Conservation (phyloP, 805 yeast species). For the Candida insectorum region DNA sequence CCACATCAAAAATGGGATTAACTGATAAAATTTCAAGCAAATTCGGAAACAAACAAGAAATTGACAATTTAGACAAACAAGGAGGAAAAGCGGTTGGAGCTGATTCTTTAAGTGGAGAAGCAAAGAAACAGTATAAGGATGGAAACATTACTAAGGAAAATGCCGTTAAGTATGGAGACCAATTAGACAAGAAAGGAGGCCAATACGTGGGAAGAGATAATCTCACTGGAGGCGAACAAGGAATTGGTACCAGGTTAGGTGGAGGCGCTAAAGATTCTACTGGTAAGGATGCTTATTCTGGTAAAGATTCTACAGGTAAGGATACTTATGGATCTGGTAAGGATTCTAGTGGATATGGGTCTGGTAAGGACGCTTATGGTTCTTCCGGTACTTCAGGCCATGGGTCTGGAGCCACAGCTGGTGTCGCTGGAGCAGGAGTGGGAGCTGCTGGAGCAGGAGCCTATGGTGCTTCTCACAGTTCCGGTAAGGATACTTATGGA, state of each 20-base stretch:
- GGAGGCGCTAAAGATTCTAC: slow-evolving; percentile 12
- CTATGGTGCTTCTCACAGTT: neutral
- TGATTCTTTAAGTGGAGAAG: slow-evolving; percentile 22
- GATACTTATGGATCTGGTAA: slow-evolving; percentile 11
- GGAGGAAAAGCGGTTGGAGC: slow-evolving; percentile 29
- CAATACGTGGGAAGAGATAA: slow-evolving; percentile 17
- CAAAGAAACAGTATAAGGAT: slow-evolving; percentile 25
- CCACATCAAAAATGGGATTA: slow-evolving; percentile 36
- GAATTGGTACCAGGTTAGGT: slow-evolving; percentile 23
- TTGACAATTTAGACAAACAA: slow-evolving; percentile 24
- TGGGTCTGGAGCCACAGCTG: slow-evolving; percentile 8
- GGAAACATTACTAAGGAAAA: slow-evolving; percentile 25
- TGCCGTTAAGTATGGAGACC: slow-evolving; percentile 25
- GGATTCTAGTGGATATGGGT: too few relatives aligned
- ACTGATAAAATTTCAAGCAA: slow-evolving; percentile 32
- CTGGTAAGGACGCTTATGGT: too few relatives aligned
- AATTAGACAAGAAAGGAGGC: slow-evolving; percentile 18
- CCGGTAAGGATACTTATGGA: slow-evolving; percentile 9
- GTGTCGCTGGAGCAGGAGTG: too few relatives aligned
- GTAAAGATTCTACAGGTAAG: slow-evolving; percentile 14
- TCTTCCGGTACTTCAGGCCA: slow-evolving; percentile 6
- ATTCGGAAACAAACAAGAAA: slow-evolving; percentile 24
- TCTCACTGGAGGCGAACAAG: slow-evolving; percentile 25
- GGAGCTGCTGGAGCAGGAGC: slow-evolving; percentile 11
- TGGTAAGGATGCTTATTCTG: slow-evolving; percentile 10